phyloP scores from a whole-genome alignment of 2,329 filamentous ascomycete species.

The Bipolaris victoriae region DNA sequence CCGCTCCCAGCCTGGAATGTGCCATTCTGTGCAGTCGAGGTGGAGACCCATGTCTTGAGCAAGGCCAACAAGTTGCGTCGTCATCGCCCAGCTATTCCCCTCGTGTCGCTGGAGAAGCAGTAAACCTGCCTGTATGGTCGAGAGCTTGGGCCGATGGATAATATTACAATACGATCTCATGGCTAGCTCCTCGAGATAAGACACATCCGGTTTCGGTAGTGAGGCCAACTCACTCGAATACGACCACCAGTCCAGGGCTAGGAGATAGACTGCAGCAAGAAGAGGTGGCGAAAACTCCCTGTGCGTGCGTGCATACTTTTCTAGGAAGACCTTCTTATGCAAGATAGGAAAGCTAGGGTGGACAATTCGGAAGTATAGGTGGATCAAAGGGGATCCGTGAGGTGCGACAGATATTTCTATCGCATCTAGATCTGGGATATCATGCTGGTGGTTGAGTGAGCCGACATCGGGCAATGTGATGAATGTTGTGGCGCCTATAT shows the following conservation, averaged over 20 bases:
- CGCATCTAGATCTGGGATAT: constrained; percentile 63
- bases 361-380: constrained; percentile 73
- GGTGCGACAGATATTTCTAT: constrained; percentile 74
- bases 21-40: constrained; percentile 67
- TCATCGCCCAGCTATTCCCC: constrained; percentile 42
- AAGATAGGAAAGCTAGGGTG: constrained; percentile 65
- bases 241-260: constrained; percentile 67
- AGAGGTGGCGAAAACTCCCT: constrained; percentile 65
- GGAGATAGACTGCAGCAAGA: constrained; percentile 65
- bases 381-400: constrained; percentile 72
- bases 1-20: constrained; percentile 67
- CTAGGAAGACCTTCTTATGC: constrained; percentile 66
- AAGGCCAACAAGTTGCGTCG: constrained; percentile 48
- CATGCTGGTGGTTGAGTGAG: constrained; percentile 38
- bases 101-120: constrained; percentile 48
- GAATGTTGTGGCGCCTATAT: constrained; percentile 30
- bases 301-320: constrained; percentile 65
- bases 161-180: constrained; percentile 48
- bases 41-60: constrained; percentile 51
- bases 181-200: constrained; percentile 42
- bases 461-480: constrained; percentile 35
- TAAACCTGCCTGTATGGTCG: constrained; percentile 49
- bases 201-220: constrained; percentile 51
- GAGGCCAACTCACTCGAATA: constrained; percentile 62
- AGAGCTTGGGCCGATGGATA: constrained; percentile 49